Percentiles rank a stretch among this genome's conserved stretches.
Conservation (phyloP, 2,329 filamentous ascomycete species). For the Thielaviopsis punctulata region DNA sequence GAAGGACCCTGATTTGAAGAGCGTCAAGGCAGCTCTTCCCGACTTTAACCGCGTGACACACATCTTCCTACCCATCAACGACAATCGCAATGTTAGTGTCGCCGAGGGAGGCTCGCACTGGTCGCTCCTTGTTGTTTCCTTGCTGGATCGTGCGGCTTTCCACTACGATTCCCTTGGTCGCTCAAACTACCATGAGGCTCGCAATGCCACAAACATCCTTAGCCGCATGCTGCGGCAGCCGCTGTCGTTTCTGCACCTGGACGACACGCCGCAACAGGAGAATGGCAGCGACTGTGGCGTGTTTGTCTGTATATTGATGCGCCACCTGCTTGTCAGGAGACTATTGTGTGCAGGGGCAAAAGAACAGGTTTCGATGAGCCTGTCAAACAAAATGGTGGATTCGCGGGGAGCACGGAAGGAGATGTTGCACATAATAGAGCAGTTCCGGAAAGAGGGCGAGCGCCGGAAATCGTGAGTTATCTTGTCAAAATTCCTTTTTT, state of each 20-base stretch:
- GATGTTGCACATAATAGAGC: conserved; percentile 80
- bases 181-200: conserved; percentile 59
- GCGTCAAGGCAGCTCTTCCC: conserved; percentile 52
- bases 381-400: conserved; percentile 71
- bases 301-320: conserved; percentile 90
- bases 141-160: conserved; percentile 80
- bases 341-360: conserved; percentile 62
- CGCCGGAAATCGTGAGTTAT: conserved; percentile 57
- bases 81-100: conserved; percentile 55
- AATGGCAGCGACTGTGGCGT: conserved; percentile 91
- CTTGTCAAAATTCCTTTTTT: not conserved
- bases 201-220: conserved; percentile 51
- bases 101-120: conserved; percentile 91
- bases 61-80: conserved; percentile 90
- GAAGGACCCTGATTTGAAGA: conserved; percentile 43
- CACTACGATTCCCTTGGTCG: conserved; percentile 83
- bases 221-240: conserved; percentile 46
- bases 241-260: conserved; percentile 62
- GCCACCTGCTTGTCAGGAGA: conserved; percentile 73
- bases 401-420: conserved; percentile 67
- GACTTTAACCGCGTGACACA: conserved; percentile 70
- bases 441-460: conserved; percentile 72
- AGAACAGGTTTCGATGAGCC: conserved; percentile 87
- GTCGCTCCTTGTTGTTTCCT: conserved; percentile 78
- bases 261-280: conserved; percentile 77